Evolutionary conservation across 2,329 filamentous ascomycete genomes (phyloP), one percentile per base, ranked within the genome.

Genomic region (Sphaceloma murrayae): DNA sequence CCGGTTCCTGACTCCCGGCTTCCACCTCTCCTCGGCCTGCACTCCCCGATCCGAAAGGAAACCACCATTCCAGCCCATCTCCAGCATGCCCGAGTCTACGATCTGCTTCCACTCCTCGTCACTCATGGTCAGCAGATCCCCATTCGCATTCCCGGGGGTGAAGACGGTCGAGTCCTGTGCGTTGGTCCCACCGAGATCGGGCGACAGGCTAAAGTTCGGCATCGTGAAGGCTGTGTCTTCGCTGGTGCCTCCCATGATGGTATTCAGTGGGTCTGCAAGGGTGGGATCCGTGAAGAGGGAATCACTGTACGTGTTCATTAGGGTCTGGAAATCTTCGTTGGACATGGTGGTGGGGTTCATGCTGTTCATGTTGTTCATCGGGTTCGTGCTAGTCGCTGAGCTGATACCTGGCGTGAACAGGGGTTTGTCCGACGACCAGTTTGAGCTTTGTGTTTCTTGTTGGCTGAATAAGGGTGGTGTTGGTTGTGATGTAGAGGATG

Each of bases 201-300:
- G 17, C 3, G 13, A 16, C 6, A 43, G 21, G 17, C 17, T 32
- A 10, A 45, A 45, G 16, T 45, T 45, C 13, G 42, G 42, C 42
- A 45, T 45, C 8, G 42, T 45, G n/a, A 45, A 45, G 31, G 30
- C 31, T 18, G 29, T 45, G 18, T 45, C 42, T 27, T 45, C 42
- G 21, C 9, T 32, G 3, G 29, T 34, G 30, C 29, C 30, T 4
- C 42, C 42, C 29, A 45, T 32, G 22, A 45, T 19, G 14, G 24
- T 18, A 26, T 34, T 45, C 42, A 45, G 34, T 3, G 42, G 42
- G 14, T 45, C 42, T n/a, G 18, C 29, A n/a, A 19, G 14, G 16
- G 31, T 34, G 16, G 11, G 19, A 7, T 32, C 22, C 2, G 30
- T 45, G 32, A 34, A 45, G 22, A 45, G 18, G n/a, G 31, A 24